These are phyloP conservation scores for Cryptosporidium bovis DNA, from an alignment of 169 alveolate genomes.

Conservation along the genomic window DNA sequence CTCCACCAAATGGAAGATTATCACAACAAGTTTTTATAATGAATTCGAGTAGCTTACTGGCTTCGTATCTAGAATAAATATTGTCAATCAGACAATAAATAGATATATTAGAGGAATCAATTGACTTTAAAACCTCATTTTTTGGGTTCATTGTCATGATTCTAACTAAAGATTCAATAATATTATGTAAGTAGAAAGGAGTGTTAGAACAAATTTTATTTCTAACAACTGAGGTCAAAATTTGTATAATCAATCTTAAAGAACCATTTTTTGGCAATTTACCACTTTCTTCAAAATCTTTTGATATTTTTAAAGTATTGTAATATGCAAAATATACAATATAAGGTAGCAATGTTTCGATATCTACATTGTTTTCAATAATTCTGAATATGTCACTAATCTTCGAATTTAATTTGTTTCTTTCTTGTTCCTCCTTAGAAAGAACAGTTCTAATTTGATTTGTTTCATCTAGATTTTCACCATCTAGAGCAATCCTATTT, in stretches of 20 bases:
- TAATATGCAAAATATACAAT: slow-evolving; percentile 24
- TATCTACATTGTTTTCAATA: slow-evolving; percentile 18
- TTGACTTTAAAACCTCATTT: background rate
- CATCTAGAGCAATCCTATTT: background rate
- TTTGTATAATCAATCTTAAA: slow-evolving; percentile 19
- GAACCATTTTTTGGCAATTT: slow-evolving; percentile 36
- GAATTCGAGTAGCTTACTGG: slow-evolving; percentile 26
- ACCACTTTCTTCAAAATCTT: slow-evolving; percentile 23
- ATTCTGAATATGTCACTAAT: slow-evolving; percentile 7
- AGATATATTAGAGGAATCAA: slow-evolving; percentile 13
- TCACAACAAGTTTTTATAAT: slow-evolving; percentile 9
- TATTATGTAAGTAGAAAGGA: slow-evolving; percentile 32
- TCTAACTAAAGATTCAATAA: slow-evolving; percentile 45
- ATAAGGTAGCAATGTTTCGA: slow-evolving; percentile 48
- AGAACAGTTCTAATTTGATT: background rate
- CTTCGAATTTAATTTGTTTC: background rate
- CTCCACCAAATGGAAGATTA: slow-evolving; percentile 27
- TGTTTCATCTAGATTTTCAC: background rate
- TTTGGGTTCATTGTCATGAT: slow-evolving; percentile 40
- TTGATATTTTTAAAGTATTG: slow-evolving; percentile 18
- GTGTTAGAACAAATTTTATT: slow-evolving; percentile 43
- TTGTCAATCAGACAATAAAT: slow-evolving; percentile 14
- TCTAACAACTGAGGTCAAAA: slow-evolving; percentile 16
- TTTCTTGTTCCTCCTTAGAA: background rate
- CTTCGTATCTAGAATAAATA: slow-evolving; percentile 48